phyloP scores from a whole-genome alignment of 176 grass and related monocot genomes.

The Avena eriantha region DNA sequence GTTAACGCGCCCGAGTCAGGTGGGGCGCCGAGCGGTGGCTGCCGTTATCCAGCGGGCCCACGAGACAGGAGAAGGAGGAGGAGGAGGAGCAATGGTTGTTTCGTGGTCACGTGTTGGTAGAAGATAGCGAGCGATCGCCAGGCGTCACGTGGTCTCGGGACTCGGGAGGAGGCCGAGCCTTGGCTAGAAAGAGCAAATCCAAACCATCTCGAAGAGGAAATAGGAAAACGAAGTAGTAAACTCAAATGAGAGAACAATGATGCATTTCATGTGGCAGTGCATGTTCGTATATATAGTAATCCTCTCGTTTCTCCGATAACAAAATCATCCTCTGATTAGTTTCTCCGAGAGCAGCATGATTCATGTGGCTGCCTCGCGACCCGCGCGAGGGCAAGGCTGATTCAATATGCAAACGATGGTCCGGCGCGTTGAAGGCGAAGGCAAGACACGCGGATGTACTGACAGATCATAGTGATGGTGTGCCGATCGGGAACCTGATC shows the following conservation, averaged over 20 bases:
- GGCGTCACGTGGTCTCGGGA: slow-evolving; percentile 12
- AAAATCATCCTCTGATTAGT: too few relatives aligned
- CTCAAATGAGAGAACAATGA: not conserved
- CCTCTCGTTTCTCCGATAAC: too few relatives aligned
- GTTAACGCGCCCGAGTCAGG: slow-evolving; percentile 25
- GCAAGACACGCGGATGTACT: too few relatives aligned
- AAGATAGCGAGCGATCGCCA: not conserved
- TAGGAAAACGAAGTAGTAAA: not conserved
- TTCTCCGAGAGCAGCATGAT: too few relatives aligned
- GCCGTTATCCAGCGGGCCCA: slow-evolving; percentile 33
- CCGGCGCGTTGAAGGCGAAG: too few relatives aligned
- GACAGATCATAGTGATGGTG: too few relatives aligned
- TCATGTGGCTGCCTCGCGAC: too few relatives aligned
- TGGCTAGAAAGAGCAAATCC: too few relatives aligned
- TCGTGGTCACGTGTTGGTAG: slow-evolving; percentile 33
- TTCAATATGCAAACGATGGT: too few relatives aligned
- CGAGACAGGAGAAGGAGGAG: not conserved
- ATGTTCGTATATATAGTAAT: not conserved
- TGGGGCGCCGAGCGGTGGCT: slow-evolving; percentile 26
- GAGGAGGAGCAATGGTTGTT: not conserved
- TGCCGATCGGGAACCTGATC: too few relatives aligned
- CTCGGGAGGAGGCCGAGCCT: too few relatives aligned
- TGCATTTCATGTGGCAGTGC: not conserved
- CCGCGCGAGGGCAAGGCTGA: too few relatives aligned
- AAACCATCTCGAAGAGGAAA: not conserved